These are phyloP conservation scores for Penicillium soppii DNA, from an alignment of 495 filamentous ascomycete genomes.

Conservation along the genomic window DNA sequence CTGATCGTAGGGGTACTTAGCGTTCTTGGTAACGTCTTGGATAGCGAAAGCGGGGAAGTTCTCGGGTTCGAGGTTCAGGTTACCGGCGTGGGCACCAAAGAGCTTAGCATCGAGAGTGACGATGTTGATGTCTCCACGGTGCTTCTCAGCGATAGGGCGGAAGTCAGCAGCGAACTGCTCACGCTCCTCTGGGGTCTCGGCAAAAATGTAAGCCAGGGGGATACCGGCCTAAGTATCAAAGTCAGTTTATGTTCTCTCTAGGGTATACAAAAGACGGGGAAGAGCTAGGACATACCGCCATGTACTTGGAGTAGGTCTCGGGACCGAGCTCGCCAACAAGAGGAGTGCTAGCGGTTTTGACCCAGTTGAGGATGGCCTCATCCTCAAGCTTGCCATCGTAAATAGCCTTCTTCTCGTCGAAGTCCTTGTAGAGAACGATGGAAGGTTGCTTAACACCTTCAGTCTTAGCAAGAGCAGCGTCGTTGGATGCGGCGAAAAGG, in stretches of 20 bases:
- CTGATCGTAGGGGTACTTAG: constrained; percentile 95
- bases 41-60: constrained; percentile 98
- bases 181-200: constrained; percentile 88
- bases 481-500: constrained; percentile 84
- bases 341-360: constrained; percentile 81
- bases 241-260: constrained; percentile 4
- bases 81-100: constrained; percentile 92
- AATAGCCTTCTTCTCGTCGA: constrained; percentile 91
- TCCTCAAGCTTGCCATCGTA: constrained; percentile 77
- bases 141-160: constrained; percentile 53
- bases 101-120: constrained; percentile 95
- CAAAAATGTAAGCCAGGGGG: constrained; percentile 96
- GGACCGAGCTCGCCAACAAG: constrained; percentile 96
- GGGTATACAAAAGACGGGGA: neutral
- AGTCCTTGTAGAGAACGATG: constrained; percentile 94
- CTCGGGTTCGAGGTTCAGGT: constrained; percentile 94
- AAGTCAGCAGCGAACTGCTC: constrained; percentile 66
- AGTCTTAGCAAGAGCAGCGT: constrained; percentile 79
- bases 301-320: constrained; percentile 96
- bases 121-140: constrained; percentile 87
- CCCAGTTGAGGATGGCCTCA: constrained; percentile 76
- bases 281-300: constrained; percentile 63
- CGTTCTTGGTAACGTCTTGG: constrained; percentile 92
- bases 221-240: constrained; percentile 63
- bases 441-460: constrained; percentile 86